Evolutionary conservation across 1,139 yeast species (phyloP).

Genomic region (Saccharomycopsis hybrid): DNA sequence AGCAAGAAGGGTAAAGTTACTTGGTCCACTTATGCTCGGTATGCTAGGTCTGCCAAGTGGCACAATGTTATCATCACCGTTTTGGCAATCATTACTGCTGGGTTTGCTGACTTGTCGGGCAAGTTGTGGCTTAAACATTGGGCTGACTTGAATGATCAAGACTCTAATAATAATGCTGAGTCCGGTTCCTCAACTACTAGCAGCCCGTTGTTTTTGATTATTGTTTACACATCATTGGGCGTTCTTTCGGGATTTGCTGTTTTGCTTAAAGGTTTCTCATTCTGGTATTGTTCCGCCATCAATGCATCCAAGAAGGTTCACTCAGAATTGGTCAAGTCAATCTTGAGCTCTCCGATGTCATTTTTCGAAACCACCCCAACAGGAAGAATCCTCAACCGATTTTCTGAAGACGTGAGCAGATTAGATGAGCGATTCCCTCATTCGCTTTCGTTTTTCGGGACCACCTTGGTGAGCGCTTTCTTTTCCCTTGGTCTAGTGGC

Average conservation of each 20-base stretch:
- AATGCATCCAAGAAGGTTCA: slow-evolving; percentile 59
- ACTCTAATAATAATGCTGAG: slow-evolving; percentile 40
- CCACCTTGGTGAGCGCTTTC: slow-evolving; percentile 36
- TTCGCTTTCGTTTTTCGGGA: slow-evolving; percentile 40
- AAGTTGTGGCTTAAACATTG: slow-evolving; percentile 56
- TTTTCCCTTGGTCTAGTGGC: slow-evolving; percentile 48
- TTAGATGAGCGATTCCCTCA: slow-evolving; percentile 50
- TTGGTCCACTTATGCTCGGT: slow-evolving; percentile 52
- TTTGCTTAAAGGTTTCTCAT: slow-evolving; percentile 44
- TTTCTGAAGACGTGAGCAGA: slow-evolving; percentile 63
- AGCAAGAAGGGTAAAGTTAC: slow-evolving; percentile 60
- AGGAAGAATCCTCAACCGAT: slow-evolving; percentile 66
- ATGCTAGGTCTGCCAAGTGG: slow-evolving; percentile 63
- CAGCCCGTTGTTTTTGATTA: slow-evolving; percentile 37
- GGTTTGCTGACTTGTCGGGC: slow-evolving; percentile 41
- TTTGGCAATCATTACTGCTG: slow-evolving; percentile 36
- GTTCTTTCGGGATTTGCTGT: slow-evolving; percentile 45
- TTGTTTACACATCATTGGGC: slow-evolving; percentile 52
- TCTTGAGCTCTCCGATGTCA: slow-evolving; percentile 66
- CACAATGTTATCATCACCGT: slow-evolving; percentile 44
- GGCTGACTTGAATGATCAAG: slow-evolving; percentile 46
- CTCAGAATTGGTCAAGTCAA: slow-evolving; percentile 54
- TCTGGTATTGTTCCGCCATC: slow-evolving; percentile 60
- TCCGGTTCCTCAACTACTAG: slow-evolving; percentile 21
- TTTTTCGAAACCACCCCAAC: slow-evolving; percentile 77